Conservation (phyloP, 805 yeast genomes). For the Candida qinlingensis region DNA sequence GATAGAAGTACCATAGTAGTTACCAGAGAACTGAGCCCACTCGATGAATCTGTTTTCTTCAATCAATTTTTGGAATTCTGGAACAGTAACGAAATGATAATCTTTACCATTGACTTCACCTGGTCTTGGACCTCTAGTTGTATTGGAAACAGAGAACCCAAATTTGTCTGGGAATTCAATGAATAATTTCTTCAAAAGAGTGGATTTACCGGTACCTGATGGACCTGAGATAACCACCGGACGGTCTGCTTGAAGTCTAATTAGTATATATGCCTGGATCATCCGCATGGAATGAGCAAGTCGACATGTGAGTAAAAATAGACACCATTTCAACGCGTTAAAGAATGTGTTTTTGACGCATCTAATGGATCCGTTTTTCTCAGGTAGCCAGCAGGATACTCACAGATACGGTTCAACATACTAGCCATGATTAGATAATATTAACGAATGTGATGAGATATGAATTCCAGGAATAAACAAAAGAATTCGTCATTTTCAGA, state of each 20-base stretch:
- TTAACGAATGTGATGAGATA: not conserved
- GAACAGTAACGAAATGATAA: slow-evolving; percentile 81
- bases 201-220: slow-evolving; percentile 93
- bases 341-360: no score
- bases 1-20: slow-evolving; percentile 92
- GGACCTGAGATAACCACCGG: slow-evolving; percentile 98
- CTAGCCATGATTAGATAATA: slow-evolving; percentile 14
- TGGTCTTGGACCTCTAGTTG: slow-evolving; percentile 86
- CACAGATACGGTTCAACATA: slow-evolving; percentile 18
- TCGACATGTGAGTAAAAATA: not conserved
- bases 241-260: slow-evolving; percentile 40
- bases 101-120: slow-evolving; percentile 90
- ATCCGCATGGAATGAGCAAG: not conserved
- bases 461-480: no score
- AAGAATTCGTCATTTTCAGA: not conserved
- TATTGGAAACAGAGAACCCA: slow-evolving; percentile 91
- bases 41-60: slow-evolving; percentile 78
- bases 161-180: slow-evolving; percentile 85
- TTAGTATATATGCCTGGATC: not conserved
- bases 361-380: no score
- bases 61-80: slow-evolving; percentile 72
- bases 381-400: slow-evolving; percentile 3
- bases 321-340: not conserved
- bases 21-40: slow-evolving; percentile 97
- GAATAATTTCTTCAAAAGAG: slow-evolving; percentile 81